Percentiles rank a stretch among this genome's conserved stretches.
phyloP scores from a whole-genome alignment of 352 stramenopile genomes.

The Globisporangium heterothallicum region DNA sequence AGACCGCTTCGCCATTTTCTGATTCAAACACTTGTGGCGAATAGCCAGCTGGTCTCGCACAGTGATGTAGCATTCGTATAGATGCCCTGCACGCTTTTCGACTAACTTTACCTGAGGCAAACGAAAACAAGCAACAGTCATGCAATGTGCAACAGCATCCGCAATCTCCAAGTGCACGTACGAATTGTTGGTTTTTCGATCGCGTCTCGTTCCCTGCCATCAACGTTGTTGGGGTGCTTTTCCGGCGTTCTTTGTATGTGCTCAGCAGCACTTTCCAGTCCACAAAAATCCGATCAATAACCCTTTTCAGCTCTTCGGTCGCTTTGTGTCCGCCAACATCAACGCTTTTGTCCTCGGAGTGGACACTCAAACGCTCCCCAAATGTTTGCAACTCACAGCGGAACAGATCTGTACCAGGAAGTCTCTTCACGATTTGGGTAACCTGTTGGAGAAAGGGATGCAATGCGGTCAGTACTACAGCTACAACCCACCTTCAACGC shows the following conservation, averaged over 20 bases:
- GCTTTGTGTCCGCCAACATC: constrained; percentile 28
- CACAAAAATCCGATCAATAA: constrained; percentile 31
- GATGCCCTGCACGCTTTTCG: constrained; percentile 13
- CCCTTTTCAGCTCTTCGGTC: constrained; percentile 24
- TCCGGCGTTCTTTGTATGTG: constrained; percentile 42
- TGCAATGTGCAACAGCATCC: constrained; percentile 9
- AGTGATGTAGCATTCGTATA: constrained; percentile 53
- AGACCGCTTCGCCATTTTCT: constrained; percentile 69
- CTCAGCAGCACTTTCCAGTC: constrained; percentile 44
- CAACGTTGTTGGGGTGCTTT: constrained; percentile 39
- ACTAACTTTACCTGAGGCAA: constrained; percentile 11
- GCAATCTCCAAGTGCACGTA: background rate
- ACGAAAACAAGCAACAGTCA: background rate
- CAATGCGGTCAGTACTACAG: background rate
- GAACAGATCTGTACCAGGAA: background rate
- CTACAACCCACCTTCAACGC: background rate
- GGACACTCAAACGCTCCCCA: constrained; percentile 26
- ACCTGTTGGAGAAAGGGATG: background rate
- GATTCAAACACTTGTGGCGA: constrained; percentile 52
- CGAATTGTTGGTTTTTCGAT: constrained; percentile 24
- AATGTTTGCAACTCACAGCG: constrained; percentile 32
- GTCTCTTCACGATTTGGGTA: constrained; percentile 6
- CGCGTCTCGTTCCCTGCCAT: constrained; percentile 71
- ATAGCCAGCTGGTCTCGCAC: constrained; percentile 40
- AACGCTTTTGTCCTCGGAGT: constrained; percentile 21